Conservation (phyloP, 768 basidiomycete genomes). For the Neoboletus brunneissimus region DNA sequence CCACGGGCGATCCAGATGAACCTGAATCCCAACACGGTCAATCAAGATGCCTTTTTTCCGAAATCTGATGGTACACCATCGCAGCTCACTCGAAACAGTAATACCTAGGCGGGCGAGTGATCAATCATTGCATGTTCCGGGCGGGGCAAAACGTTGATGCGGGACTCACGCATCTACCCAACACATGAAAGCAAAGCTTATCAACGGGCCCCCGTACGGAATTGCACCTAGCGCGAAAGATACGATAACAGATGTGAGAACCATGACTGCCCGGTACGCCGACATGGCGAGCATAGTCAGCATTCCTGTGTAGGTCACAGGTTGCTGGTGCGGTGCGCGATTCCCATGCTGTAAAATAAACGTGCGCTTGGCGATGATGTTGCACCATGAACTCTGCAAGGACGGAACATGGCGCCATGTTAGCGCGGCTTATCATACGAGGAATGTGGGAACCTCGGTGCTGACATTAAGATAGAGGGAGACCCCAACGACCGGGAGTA, state of each 20-base stretch:
- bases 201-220: constrained; percentile 59
- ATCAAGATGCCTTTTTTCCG: background rate
- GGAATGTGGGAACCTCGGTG: constrained; percentile 13
- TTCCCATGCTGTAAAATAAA: constrained; percentile 70
- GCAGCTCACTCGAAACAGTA: constrained; percentile 81
- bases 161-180: constrained; percentile 82
- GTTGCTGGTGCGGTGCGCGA: constrained; percentile 48
- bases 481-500: constrained; percentile 69
- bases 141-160: background rate
- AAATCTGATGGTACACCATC: constrained; percentile 1
- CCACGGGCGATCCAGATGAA: constrained; percentile 80
- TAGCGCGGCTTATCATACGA: constrained; percentile 10
- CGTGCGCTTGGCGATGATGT: constrained; percentile 68
- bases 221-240: constrained; percentile 62
- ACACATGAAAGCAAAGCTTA: constrained; percentile 72
- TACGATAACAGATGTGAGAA: constrained; percentile 68
- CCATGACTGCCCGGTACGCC: constrained; percentile 80
- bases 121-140: constrained; percentile 3
- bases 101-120: constrained; percentile 49
- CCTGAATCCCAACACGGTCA: constrained; percentile 37
- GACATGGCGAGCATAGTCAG: constrained; percentile 74
- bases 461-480: constrained; percentile 84
- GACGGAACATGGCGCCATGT: constrained; percentile 4
- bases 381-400: constrained; percentile 72
- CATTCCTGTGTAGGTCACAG: constrained; percentile 65